phyloP scores from a whole-genome alignment of 1,139 yeast genomes.

The Kurtzmaniella natalensis region DNA sequence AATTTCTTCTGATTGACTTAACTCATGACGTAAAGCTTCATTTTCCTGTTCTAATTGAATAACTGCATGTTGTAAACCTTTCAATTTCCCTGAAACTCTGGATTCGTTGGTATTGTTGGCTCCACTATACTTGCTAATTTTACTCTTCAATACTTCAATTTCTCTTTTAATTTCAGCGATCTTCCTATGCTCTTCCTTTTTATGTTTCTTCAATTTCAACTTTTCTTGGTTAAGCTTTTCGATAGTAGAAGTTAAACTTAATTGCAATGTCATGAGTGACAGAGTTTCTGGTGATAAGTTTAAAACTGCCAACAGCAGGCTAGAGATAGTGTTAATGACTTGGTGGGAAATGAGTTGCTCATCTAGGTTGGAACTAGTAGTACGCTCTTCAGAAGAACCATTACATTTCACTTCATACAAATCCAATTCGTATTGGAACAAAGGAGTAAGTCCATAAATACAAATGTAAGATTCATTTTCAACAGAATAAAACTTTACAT shows the following conservation, averaged over 20 bases:
- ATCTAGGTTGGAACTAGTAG: constrained; percentile 35
- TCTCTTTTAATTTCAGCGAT: constrained; percentile 50
- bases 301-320: constrained; percentile 24
- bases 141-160: constrained; percentile 50
- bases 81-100: constrained; percentile 34
- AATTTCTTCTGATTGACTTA: constrained; percentile 16
- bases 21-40: constrained; percentile 18
- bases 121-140: constrained; percentile 34
- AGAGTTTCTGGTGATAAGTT: constrained; percentile 40
- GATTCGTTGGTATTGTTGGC: constrained; percentile 24
- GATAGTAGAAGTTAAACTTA: constrained; percentile 58
- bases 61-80: constrained; percentile 40
- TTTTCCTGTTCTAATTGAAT: constrained; percentile 39
- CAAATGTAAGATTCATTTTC: constrained; percentile 36
- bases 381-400: constrained; percentile 20
- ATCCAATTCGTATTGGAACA: constrained; percentile 65
- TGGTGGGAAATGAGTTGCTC: constrained; percentile 29
- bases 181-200: constrained; percentile 59
- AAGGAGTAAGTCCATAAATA: constrained; percentile 63
- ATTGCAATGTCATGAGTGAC: constrained; percentile 57
- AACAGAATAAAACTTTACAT: constrained; percentile 36
- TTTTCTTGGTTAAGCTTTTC: constrained; percentile 50
- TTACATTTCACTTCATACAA: constrained; percentile 38
- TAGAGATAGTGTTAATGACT: constrained; percentile 33
- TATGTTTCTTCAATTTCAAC: constrained; percentile 50